Evolutionary conservation across 2,329 filamentous ascomycete species (phyloP), one percentile per base, ranked within the genome.

Genomic region (Cladosporium sp.): DNA sequence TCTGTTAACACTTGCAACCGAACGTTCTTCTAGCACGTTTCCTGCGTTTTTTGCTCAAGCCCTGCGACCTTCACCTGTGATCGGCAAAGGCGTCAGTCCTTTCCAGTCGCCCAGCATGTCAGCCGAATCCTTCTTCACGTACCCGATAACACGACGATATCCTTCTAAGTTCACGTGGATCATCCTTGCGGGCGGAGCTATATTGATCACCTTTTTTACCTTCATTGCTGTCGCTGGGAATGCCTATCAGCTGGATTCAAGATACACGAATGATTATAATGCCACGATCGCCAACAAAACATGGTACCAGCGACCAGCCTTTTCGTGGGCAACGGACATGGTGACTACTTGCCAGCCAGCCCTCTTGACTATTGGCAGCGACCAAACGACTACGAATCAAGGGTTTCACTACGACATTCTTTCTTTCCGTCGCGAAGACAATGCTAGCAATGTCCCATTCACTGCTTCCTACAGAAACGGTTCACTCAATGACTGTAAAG

Each of bases 211-310:
- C 8, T 38, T 55, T 6, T 47, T 47, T 12, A 37, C 52, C 3
- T 55, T 55, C 20, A 12, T 55, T 22, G 52, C 52, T 8, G 40
- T 55, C 15, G 52, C 52, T 5, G 34, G 52, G 5, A 55, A 55
- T 14, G 52, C 39, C 9, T 55, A 55, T 28, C 28, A 55, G 40
- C 28, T 55, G 15, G 19, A 45, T 8, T 9, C 52, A 5, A 45
- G 36, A n/a, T 55, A 55, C 7, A 55, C 52, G 6, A 37, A 38
- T 14, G 52, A 55, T 6, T 28, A 38, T 2, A 55, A 55, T 14
- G 38, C 52, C 39, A 55, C 52, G 5, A 39, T 40, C 8, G 38
- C 22, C 42, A 36, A 30, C 15, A 20, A n/a, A 17, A 43, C 38
- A 25, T 55, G 52, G 52, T 55, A 40, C n/a, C 39, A 55, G 11